Evolutionary conservation across 257 asterid genomes (phyloP).

Genomic region (Jacaranda copaia): DNA sequence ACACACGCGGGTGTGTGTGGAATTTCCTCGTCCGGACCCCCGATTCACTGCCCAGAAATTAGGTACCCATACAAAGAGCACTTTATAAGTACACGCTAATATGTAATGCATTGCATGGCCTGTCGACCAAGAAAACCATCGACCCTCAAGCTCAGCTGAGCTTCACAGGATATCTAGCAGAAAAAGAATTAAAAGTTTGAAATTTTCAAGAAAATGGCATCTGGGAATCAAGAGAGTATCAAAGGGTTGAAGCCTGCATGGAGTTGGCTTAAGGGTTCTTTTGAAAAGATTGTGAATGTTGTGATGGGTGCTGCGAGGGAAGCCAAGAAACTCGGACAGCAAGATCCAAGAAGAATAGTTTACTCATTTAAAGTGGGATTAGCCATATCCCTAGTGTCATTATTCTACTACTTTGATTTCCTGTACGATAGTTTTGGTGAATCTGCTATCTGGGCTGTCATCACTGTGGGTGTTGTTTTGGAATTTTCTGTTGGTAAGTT

Average conservation of each 20-base stretch:
- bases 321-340: constrained; percentile 35
- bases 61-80: not conserved
- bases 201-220: constrained; percentile 27
- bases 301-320: not conserved
- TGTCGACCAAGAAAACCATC: not conserved
- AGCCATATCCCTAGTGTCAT: constrained; percentile 63
- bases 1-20: not conserved
- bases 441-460: constrained; percentile 83
- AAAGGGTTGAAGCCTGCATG: not conserved
- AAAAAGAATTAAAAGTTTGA: not conserved
- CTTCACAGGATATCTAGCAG: no score
- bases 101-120: not conserved
- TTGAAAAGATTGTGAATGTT: constrained; percentile 6
- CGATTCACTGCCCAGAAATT: no score
- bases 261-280: not conserved
- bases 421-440: constrained; percentile 64
- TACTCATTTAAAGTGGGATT: constrained; percentile 81
- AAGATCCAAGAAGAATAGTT: constrained; percentile 71
- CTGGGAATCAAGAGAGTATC: constrained; percentile 27
- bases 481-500: constrained; percentile 75
- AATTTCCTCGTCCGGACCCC: not conserved
- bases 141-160: not conserved
- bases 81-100: not conserved
- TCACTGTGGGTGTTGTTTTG: constrained; percentile 78
- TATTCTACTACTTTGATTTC: constrained; percentile 72